Conservation (phyloP, 345 rosid genomes). For the Brassica rapa region DNA sequence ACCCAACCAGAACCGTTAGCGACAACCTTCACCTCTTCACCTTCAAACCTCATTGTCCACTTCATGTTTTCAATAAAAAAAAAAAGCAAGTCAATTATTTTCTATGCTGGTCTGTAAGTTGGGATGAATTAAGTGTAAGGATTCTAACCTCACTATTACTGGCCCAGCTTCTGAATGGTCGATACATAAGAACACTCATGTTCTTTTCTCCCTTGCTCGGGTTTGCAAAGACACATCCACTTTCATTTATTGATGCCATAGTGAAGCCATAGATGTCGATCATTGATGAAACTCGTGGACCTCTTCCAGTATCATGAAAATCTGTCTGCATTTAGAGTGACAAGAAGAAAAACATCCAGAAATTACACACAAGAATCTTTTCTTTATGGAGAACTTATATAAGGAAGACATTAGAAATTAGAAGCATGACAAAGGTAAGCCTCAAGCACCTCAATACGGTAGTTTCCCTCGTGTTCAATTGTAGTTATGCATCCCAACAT, state of each 20-base stretch:
- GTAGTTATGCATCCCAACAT: conserved; percentile 92
- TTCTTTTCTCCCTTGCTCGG: conserved; percentile 90
- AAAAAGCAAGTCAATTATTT: conserved; percentile 31
- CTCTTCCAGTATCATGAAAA: conserved; percentile 94
- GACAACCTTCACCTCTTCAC: conserved; percentile 92
- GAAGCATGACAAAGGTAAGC: neutral
- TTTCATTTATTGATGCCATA: conserved; percentile 85
- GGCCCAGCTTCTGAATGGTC: conserved; percentile 92
- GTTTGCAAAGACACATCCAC: conserved; percentile 92
- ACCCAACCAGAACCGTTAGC: conserved; percentile 88
- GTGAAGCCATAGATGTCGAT: conserved; percentile 95
- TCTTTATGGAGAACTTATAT: neutral
- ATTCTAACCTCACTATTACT: conserved; percentile 80
- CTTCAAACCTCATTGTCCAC: conserved; percentile 99
- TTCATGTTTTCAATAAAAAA: conserved; percentile 41
- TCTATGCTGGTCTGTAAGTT: neutral
- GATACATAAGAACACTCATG: conserved; percentile 90
- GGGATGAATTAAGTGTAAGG: conserved; percentile 10
- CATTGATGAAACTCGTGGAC: conserved; percentile 95
- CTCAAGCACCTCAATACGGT: conserved; percentile 80
- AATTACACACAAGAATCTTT: conserved; percentile 1
- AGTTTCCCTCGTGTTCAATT: conserved; percentile 83
- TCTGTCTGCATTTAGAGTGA: conserved; percentile 61
- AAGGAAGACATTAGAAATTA: neutral
- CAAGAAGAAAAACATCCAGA: neutral